Conservation (phyloP, 148 eudicot genomes). For the Cornus florida region DNA sequence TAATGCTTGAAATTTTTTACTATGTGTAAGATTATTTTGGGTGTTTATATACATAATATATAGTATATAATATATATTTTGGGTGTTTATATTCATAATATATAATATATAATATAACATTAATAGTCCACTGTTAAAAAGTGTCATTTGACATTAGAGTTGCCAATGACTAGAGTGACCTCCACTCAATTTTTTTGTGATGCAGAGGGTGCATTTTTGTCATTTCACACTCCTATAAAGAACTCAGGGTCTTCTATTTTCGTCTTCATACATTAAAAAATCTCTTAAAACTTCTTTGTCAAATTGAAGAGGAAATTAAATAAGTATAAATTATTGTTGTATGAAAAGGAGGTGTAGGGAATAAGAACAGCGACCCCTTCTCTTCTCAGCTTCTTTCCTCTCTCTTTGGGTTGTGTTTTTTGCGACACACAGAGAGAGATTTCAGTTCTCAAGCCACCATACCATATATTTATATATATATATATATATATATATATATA, state of each 20-base stretch:
- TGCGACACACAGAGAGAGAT: conserved; percentile 13
- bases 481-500: background rate
- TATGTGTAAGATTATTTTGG: no score
- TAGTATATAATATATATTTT: no score
- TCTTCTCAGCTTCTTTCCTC: conserved; percentile 20
- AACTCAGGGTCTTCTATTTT: conserved; percentile 26
- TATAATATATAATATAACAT: no score
- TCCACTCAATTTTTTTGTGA: no score
- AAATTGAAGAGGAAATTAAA: conserved; percentile 33
- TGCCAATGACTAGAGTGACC: no score
- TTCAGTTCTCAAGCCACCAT: conserved; percentile 12
- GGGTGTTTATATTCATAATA: no score
- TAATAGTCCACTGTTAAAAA: no score
- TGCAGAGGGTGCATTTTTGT: conserved; percentile 18
- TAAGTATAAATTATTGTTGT: conserved; percentile 37
- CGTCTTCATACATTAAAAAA: conserved; percentile 25
- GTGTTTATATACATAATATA: no score
- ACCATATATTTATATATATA: conserved; percentile 7
- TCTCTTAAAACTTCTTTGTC: conserved; percentile 32
- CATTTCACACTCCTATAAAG: conserved; percentile 19
- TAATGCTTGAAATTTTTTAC: no score
- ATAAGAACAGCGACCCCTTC: conserved; percentile 52
- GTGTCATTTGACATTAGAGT: no score
- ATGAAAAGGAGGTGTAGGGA: conserved; percentile 53
- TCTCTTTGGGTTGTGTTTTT: conserved; percentile 13